phyloP scores from a whole-genome alignment of 805 yeast genomes.

The Diddensiella santjacobensis region DNA sequence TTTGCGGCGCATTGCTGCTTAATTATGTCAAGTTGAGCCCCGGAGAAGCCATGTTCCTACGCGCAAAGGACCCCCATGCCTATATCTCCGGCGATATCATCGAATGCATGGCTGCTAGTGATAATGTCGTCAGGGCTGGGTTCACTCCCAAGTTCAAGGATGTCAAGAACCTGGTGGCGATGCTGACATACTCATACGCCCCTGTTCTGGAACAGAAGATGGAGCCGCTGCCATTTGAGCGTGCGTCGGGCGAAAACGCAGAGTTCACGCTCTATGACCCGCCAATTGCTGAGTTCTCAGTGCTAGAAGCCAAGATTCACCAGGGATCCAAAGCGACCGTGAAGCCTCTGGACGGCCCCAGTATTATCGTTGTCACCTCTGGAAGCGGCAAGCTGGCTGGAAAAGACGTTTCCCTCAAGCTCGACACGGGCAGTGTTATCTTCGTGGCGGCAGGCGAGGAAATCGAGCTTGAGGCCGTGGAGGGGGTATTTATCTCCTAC shows the following conservation, averaged over 20 bases:
- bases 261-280: conserved; percentile 66
- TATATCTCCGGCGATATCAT: conserved; percentile 95
- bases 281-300: conserved; percentile 94
- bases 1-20: conserved; percentile 90
- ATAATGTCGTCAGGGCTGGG: conserved; percentile 97
- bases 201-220: conserved; percentile 92
- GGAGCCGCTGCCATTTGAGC: conserved; percentile 54
- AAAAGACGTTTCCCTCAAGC: conserved; percentile 36
- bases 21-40: conserved; percentile 78
- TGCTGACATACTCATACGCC: conserved; percentile 86
- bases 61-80: conserved; percentile 98
- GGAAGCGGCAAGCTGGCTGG: conserved; percentile 63
- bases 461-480: conserved; percentile 45
- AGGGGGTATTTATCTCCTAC: conserved; percentile 62
- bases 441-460: conserved; percentile 77
- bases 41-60: conserved; percentile 95
- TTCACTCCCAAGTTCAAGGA: conserved; percentile 99
- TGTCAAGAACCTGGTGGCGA: conserved; percentile 79
- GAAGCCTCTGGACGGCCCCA: conserved; percentile 76
- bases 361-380: conserved; percentile 76
- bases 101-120: conserved; percentile 99
- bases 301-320: conserved; percentile 65
- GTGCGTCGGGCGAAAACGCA: conserved; percentile 33
- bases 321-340: conserved; percentile 51
- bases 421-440: conserved; percentile 72